A percentile compares a stretch with the other conserved stretches of the same genome.
Conservation (phyloP, 495 filamentous ascomycete species). For the Tuber magnatum region DNA sequence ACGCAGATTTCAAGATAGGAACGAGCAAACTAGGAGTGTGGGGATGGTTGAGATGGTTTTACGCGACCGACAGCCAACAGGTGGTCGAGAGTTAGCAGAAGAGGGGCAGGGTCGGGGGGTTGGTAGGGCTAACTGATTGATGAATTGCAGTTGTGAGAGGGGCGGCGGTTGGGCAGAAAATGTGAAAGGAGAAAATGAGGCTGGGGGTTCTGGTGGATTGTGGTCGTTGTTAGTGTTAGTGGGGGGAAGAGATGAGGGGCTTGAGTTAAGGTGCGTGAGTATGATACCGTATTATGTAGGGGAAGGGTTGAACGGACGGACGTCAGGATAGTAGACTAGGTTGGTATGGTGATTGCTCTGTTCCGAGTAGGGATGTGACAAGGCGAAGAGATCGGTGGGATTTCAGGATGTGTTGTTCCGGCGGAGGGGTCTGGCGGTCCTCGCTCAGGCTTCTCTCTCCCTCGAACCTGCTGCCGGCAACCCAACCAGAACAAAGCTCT, state of each 20-base stretch:
- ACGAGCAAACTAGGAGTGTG: not conserved
- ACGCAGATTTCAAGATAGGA: not conserved
- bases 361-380: not conserved
- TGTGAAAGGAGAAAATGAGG: not conserved
- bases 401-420: not conserved
- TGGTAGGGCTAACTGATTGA: not conserved
- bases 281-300: not conserved
- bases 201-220: not conserved
- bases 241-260: constrained; percentile 4
- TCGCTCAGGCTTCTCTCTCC: constrained; percentile 10
- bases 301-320: not conserved
- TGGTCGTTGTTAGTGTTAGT: not conserved
- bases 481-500: constrained; percentile 1
- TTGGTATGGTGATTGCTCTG: not conserved
- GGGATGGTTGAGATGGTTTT: not conserved
- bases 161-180: not conserved
- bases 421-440: not conserved
- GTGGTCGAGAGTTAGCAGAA: not conserved
- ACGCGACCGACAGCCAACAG: not conserved
- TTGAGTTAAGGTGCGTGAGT: not conserved
- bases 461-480: constrained; percentile 1
- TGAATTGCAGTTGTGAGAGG: not conserved
- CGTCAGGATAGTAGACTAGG: not conserved
- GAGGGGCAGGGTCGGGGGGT: not conserved
- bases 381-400: not conserved